Evolutionary conservation across 495 filamentous ascomycete species (phyloP).

Genomic region (Trichoderma erinaceum): DNA sequence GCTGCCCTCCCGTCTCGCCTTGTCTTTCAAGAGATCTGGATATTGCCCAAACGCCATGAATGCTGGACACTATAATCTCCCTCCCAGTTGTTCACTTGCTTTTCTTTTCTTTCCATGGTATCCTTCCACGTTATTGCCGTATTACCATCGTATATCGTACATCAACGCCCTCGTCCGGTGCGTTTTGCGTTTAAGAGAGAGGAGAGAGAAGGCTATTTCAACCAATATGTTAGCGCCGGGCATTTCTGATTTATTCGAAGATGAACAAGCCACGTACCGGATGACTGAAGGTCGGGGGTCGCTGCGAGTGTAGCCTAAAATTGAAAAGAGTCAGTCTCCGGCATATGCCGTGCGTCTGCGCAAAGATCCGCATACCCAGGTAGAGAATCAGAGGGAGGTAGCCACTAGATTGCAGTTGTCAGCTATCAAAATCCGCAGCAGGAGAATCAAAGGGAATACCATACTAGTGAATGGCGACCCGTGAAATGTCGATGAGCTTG

Average conservation of each 20-base stretch:
- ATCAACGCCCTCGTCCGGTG: constrained; percentile 10
- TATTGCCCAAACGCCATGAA: constrained; percentile 11
- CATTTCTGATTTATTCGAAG: not conserved
- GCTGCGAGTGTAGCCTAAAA: constrained; percentile 84
- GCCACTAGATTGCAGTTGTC: constrained; percentile 54
- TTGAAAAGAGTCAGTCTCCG: constrained; percentile 23
- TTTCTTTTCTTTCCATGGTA: not conserved
- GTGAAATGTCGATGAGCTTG: constrained; percentile 87
- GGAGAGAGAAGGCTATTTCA: constrained; percentile 63
- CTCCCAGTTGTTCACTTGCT: not conserved
- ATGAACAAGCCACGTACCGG: constrained; percentile 50
- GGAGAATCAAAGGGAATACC: not conserved
- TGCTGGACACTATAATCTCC: not conserved
- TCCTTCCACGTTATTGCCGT: not conserved
- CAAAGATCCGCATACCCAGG: constrained; percentile 62
- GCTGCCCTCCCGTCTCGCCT: not conserved
- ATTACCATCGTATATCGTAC: constrained; percentile 18
- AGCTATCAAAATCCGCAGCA: constrained; percentile 23
- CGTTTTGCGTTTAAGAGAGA: constrained; percentile 44
- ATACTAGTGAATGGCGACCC: constrained; percentile 96
- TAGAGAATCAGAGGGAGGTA: constrained; percentile 96
- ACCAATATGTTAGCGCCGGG: not conserved
- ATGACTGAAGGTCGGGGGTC: constrained; percentile 88
- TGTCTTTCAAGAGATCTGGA: not conserved
- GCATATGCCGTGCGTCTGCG: constrained; percentile 17